A percentile compares a stretch with the other conserved stretches of the same genome.
These are phyloP conservation scores for Lodderomyces parapsilosis DNA, from an alignment of 1,139 yeast species.

Conservation along the genomic window DNA sequence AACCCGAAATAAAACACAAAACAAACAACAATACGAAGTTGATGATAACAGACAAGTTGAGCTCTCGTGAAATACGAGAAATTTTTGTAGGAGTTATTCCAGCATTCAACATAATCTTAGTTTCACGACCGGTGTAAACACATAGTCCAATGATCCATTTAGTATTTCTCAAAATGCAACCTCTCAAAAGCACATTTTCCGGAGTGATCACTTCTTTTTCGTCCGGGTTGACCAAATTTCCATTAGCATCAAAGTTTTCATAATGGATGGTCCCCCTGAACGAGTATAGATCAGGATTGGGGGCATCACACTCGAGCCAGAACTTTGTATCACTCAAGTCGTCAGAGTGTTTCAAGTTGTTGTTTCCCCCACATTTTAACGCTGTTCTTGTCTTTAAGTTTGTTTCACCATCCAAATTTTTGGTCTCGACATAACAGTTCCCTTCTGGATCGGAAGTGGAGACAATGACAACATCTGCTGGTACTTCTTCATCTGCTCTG, in stretches of 20 bases:
- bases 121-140: slow-evolving; percentile 83
- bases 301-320: slow-evolving; percentile 90
- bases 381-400: slow-evolving; percentile 82
- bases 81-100: slow-evolving; percentile 91
- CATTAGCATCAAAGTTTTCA: slow-evolving; percentile 42
- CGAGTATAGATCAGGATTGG: slow-evolving; percentile 78
- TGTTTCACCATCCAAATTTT: slow-evolving; percentile 95
- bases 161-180: slow-evolving; percentile 88
- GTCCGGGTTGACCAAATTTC: slow-evolving; percentile 37
- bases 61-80: slow-evolving; percentile 78
- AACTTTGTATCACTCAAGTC: slow-evolving; percentile 77
- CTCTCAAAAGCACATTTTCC: slow-evolving; percentile 81
- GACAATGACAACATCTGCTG: slow-evolving; percentile 81
- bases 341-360: slow-evolving; percentile 56
- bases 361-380: slow-evolving; percentile 61
- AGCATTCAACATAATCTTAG: slow-evolving; percentile 90
- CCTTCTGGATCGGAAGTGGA: slow-evolving; percentile 89
- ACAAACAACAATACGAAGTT: slow-evolving; percentile 75
- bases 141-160: slow-evolving; percentile 92
- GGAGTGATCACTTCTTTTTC: slow-evolving; percentile 75
- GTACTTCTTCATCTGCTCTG: slow-evolving; percentile 85
- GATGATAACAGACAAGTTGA: slow-evolving; percentile 76
- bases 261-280: slow-evolving; percentile 84
- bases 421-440: slow-evolving; percentile 90
- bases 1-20: slow-evolving; percentile 78